A percentile compares a stretch with the other conserved stretches of the same genome.
These are phyloP conservation scores for Aureobasidium uvarum DNA, from an alignment of 2,329 filamentous ascomycete genomes.

Conservation along the genomic window DNA sequence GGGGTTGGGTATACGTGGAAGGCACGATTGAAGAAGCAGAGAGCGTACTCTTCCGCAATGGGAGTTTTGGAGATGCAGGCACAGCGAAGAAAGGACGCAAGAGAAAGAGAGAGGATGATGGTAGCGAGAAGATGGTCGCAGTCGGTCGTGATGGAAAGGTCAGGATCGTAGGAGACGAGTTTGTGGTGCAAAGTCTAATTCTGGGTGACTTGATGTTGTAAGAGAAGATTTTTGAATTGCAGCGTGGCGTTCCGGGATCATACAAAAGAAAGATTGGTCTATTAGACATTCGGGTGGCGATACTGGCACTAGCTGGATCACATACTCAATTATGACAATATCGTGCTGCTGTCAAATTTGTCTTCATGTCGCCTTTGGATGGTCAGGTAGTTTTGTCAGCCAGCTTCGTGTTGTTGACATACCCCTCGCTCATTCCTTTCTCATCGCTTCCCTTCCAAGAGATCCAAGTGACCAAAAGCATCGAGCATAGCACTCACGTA, in stretches of 20 bases:
- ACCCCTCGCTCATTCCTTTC: too few relatives aligned
- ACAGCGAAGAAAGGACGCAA: constrained; percentile 13
- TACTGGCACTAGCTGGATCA: not conserved
- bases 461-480: too few relatives aligned
- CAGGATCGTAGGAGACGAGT: constrained; percentile 74
- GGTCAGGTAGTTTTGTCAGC: too few relatives aligned
- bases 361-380: too few relatives aligned
- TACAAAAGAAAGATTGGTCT: not conserved
- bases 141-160: constrained; percentile 50
- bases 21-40: constrained; percentile 58
- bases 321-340: not conserved
- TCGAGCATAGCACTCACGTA: too few relatives aligned
- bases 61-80: not conserved
- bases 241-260: not conserved
- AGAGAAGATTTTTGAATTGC: not conserved
- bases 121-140: constrained; percentile 37
- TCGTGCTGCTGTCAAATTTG: too few relatives aligned
- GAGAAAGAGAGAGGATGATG: constrained; percentile 33
- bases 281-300: not conserved
- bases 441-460: too few relatives aligned
- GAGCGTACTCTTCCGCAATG: constrained; percentile 48
- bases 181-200: constrained; percentile 90
- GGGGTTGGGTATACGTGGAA: constrained; percentile 71
- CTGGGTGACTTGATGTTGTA: constrained; percentile 73
- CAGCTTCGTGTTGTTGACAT: too few relatives aligned